Conservation (phyloP, 2,329 filamentous ascomycete species). For the Penicillium polonicum region DNA sequence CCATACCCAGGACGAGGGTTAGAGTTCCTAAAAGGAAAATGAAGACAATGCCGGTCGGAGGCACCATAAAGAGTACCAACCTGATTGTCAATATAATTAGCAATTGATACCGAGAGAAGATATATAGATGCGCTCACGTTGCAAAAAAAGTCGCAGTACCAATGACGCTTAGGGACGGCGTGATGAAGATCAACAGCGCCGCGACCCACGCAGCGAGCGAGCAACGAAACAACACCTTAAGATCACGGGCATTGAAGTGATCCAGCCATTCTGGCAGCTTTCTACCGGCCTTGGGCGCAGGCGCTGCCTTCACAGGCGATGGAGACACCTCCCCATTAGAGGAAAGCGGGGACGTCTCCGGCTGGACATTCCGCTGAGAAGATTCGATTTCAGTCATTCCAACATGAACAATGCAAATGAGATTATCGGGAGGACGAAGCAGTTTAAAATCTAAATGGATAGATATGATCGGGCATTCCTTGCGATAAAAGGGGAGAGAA, state of each 20-base stretch:
- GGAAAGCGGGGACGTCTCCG: constrained; percentile 3
- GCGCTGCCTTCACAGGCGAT: constrained; percentile 4
- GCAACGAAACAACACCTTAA: constrained; percentile 51
- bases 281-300: constrained; percentile 7
- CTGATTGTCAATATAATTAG: constrained; percentile 19
- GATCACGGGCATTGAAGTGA: constrained; percentile 50
- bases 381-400: constrained; percentile 5
- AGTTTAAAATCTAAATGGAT: neutral
- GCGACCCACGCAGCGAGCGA: constrained; percentile 49
- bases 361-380: constrained; percentile 9
- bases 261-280: constrained; percentile 35
- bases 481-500: neutral
- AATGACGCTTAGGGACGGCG: constrained; percentile 42
- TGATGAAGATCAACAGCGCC: constrained; percentile 50
- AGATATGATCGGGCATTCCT: neutral
- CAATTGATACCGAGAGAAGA: constrained; percentile 3
- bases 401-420: neutral
- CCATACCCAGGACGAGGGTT: constrained; percentile 49
- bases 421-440: neutral
- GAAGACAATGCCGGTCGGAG: constrained; percentile 48
- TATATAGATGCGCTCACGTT: constrained; percentile 19
- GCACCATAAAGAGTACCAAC: constrained; percentile 47
- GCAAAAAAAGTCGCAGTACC: constrained; percentile 51
- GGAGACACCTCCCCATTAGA: constrained; percentile 9
- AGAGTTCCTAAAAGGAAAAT: constrained; percentile 46